Base-by-base conservation (phyloP, 2,329 filamentous ascomycete species). In the Aurifilum marmelostoma region DNA sequence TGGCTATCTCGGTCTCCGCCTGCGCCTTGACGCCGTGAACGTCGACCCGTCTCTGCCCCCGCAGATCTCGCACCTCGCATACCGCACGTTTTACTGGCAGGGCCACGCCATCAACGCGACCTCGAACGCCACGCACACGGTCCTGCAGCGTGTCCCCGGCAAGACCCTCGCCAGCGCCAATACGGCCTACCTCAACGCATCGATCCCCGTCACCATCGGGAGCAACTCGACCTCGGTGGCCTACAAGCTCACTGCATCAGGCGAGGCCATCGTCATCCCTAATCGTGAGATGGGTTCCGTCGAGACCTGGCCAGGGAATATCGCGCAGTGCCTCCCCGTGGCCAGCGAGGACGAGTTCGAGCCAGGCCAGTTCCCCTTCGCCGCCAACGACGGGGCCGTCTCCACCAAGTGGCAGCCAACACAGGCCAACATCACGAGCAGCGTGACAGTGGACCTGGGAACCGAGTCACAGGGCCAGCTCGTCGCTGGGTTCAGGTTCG, bases 331-430 rank as follows among this genome's bases (percentile, higher is more conserved):
- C 76, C 83, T 81, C 4, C 82, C 87, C 1, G 84, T 85, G 0
- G 76, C 76, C 21, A 87, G 85, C 1, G 75, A 79, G 0, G 76
- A 83, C 52, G 75, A 76, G 1, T 87, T 84, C 74, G 79, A 84
- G 34, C 85, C 88, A 0, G 91, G 91, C 18, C 91, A 93, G 77
- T 91, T 92, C 79, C 89, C 91, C 1, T 81, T 91, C 65, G 67
- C 67, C n/a, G 69, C 61, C 32, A 71, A 69, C 60, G 69, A 71
- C 67, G 69, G 69, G 52, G 67, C 69, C 9, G 34, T 69, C 32
- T 71, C 69, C 32, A 71, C 69, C 29, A 71, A 71, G 43, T 71
- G 69, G 69, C 67, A 71, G 37, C 69, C 69, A 7, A n/a, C 47
- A 7, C 63, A 61, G 6, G 69, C 69, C 63, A 69, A 69, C 37